Percentiles rank a stretch among this genome's conserved stretches.
These are phyloP conservation scores for Phytophthora sp. DNA, from an alignment of 352 stramenopile species.

Conservation along the genomic window DNA sequence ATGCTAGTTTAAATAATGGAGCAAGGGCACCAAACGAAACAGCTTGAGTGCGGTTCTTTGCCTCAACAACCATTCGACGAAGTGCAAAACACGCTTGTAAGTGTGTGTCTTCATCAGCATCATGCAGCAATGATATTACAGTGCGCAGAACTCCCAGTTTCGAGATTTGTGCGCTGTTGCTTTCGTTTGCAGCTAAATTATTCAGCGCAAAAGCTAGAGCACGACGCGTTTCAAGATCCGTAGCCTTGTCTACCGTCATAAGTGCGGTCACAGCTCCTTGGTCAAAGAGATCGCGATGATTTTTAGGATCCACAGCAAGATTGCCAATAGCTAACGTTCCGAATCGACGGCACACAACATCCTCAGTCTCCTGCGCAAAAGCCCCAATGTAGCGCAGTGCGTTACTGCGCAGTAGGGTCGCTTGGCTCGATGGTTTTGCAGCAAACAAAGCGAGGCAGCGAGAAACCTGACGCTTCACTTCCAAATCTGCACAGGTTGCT, in stretches of 20 bases:
- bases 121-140: conserved; percentile 86
- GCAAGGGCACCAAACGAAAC: conserved; percentile 92
- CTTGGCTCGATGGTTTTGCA: conserved; percentile 92
- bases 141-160: conserved; percentile 89
- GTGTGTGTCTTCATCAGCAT: conserved; percentile 93
- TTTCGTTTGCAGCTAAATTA: conserved; percentile 92
- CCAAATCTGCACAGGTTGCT: conserved; percentile 68
- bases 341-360: conserved; percentile 89
- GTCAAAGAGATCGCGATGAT: conserved; percentile 95
- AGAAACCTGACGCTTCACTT: conserved; percentile 93
- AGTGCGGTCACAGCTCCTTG: conserved; percentile 90
- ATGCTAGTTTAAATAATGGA: conserved; percentile 87
- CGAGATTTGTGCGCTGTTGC: conserved; percentile 86
- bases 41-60: conserved; percentile 92
- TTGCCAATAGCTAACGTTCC: conserved; percentile 93
- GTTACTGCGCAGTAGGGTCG: conserved; percentile 85
- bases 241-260: conserved; percentile 84
- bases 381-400: conserved; percentile 88
- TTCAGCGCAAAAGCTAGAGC: conserved; percentile 95
- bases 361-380: conserved; percentile 84
- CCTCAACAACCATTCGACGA: conserved; percentile 90
- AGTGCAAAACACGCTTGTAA: conserved; percentile 93
- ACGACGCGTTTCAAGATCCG: conserved; percentile 91
- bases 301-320: conserved; percentile 84
- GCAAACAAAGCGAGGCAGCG: conserved; percentile 94